Percentiles rank a stretch among this genome's conserved stretches.
phyloP scores from a whole-genome alignment of 176 grass and related monocot genomes.

The Carex myosuroides region DNA sequence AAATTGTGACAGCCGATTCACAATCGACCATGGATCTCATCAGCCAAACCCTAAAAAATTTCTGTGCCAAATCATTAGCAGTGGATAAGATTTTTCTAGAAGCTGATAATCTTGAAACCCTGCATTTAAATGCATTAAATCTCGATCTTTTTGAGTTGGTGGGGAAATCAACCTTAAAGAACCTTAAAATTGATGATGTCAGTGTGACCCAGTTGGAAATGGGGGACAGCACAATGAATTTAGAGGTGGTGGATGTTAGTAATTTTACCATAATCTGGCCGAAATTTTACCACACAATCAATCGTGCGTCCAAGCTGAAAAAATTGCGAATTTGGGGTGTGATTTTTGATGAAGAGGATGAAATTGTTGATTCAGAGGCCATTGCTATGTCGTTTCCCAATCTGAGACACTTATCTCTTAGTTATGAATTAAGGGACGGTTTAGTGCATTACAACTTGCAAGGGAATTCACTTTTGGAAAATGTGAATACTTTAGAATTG shows the following conservation, averaged over 20 bases:
- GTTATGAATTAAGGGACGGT: conserved; percentile 93
- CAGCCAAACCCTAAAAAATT: conserved; percentile 64
- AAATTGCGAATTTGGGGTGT: conserved; percentile 80
- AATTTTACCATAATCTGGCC: conserved; percentile 93
- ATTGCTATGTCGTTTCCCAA: conserved; percentile 83
- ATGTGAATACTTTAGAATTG: conserved; percentile 79
- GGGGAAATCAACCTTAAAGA: conserved; percentile 71
- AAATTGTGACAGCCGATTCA: conserved; percentile 78
- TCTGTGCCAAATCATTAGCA: conserved; percentile 68
- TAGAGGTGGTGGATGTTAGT: conserved; percentile 78
- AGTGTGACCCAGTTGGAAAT: conserved; percentile 94
- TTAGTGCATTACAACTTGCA: conserved; percentile 67
- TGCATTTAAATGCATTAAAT: conserved; percentile 84
- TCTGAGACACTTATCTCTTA: conserved; percentile 80
- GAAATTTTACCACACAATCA: conserved; percentile 87
- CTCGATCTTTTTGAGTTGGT: conserved; percentile 93
- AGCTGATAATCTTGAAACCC: conserved; percentile 77
- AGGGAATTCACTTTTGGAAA: conserved; percentile 57
- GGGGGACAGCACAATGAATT: conserved; percentile 69
- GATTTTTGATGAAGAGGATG: conserved; percentile 93
- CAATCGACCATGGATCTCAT: conserved; percentile 78
- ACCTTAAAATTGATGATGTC: conserved; percentile 92
- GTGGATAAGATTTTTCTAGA: conserved; percentile 91
- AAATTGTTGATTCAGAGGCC: conserved; percentile 89
- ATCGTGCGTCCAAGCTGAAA: conserved; percentile 62